These are phyloP conservation scores for Anthracocystis walkeri DNA, from an alignment of 1,284 basidiomycete genomes.

Conservation along the genomic window DNA sequence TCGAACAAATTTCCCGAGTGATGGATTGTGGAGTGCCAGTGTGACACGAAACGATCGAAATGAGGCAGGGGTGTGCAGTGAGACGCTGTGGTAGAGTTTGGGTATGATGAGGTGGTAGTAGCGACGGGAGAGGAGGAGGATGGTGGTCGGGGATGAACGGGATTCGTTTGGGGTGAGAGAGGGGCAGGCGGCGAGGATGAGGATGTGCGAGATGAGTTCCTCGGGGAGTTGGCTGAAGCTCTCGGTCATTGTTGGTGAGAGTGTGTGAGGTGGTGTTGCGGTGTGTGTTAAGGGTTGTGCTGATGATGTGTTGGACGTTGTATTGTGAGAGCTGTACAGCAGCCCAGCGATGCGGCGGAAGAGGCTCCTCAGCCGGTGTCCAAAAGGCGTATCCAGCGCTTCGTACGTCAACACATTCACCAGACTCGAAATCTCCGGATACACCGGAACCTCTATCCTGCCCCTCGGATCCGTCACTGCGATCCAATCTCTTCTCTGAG, in stretches of 20 bases:
- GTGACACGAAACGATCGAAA: slow-evolving; percentile 52
- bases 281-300: neutral
- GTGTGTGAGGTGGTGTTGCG: neutral
- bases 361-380: slow-evolving; percentile 5
- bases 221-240: slow-evolving; percentile 35
- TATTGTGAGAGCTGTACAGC: neutral
- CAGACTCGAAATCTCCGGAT: slow-evolving; percentile 35
- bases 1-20: slow-evolving; percentile 36
- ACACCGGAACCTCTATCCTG: slow-evolving; percentile 40
- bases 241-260: slow-evolving; percentile 2
- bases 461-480: slow-evolving; percentile 41
- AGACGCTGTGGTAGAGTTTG: slow-evolving; percentile 47
- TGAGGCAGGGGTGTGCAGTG: slow-evolving; percentile 33
- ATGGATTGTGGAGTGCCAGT: slow-evolving; percentile 56
- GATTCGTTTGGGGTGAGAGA: slow-evolving; percentile 39
- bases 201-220: slow-evolving; percentile 47
- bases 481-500: slow-evolving; percentile 48
- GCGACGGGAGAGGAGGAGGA: slow-evolving; percentile 47
- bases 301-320: neutral
- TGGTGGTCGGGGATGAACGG: slow-evolving; percentile 37
- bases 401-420: slow-evolving; percentile 33
- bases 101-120: slow-evolving; percentile 49
- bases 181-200: slow-evolving; percentile 46
- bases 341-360: slow-evolving; percentile 14
- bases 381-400: slow-evolving; percentile 26